Percentiles rank a stretch among this genome's conserved stretches.
Conservation (phyloP, 306 rosid genomes). For the Herpetospermum pedunculosum region DNA sequence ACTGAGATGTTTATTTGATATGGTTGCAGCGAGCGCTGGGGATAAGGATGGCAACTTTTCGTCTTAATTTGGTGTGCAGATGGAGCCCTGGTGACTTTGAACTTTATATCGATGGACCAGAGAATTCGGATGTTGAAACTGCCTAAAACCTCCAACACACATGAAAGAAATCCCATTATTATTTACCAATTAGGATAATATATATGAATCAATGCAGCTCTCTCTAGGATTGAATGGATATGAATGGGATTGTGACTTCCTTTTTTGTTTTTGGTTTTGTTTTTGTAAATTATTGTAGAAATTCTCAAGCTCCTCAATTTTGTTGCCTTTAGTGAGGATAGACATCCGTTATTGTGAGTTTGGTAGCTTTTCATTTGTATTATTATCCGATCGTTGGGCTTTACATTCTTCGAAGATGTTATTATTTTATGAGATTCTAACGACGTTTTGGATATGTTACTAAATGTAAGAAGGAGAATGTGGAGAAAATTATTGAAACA, state of each 20-base stretch:
- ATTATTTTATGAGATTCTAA: too few relatives aligned
- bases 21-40: slow-evolving; percentile 62
- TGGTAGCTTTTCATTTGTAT: neutral
- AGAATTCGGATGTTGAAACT: slow-evolving; percentile 65
- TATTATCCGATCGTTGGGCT: too few relatives aligned
- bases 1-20: neutral
- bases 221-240: neutral
- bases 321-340: neutral
- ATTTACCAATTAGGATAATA: neutral
- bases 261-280: neutral
- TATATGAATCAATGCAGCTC: neutral
- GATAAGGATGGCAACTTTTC: slow-evolving; percentile 68
- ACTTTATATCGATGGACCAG: slow-evolving; percentile 49
- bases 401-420: too few relatives aligned
- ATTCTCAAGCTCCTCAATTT: neutral
- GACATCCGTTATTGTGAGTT: neutral
- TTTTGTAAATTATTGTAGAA: neutral
- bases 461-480: too few relatives aligned
- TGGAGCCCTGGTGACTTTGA: slow-evolving; percentile 74
- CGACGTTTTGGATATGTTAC: too few relatives aligned
- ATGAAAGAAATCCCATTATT: neutral
- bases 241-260: neutral
- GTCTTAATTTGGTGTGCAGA: slow-evolving; percentile 61
- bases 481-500: too few relatives aligned
- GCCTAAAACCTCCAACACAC: slow-evolving; percentile 13